Evolutionary conservation across 2,329 filamentous ascomycete species (phyloP).

Genomic region (Colletotrichum sp.): DNA sequence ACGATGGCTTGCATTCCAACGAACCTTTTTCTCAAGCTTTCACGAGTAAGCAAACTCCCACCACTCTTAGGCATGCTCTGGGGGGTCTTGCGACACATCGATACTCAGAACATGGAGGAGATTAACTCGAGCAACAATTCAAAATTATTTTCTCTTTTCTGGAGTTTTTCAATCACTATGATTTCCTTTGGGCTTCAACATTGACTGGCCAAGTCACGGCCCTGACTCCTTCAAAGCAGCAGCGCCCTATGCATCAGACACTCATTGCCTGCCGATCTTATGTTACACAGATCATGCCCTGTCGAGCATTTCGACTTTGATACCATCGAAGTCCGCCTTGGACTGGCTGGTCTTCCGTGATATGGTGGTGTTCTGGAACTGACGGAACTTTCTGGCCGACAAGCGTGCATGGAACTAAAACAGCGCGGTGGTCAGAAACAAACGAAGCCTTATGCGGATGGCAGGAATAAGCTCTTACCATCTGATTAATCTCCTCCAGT

Average conservation of each 20-base stretch:
- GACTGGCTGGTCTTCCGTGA: background rate
- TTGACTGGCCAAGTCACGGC: no score
- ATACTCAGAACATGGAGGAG: background rate
- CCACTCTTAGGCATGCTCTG: background rate
- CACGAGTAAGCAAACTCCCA: background rate
- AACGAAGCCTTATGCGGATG: fast-evolving
- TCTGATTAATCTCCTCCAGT: background rate
- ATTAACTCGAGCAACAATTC: background rate
- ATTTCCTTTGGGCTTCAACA: background rate
- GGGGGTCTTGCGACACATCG: background rate
- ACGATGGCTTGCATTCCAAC: background rate
- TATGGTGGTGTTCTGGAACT: background rate
- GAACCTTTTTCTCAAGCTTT: background rate
- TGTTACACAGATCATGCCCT: background rate
- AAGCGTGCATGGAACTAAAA: background rate
- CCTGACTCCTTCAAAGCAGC: no score
- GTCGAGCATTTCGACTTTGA: background rate
- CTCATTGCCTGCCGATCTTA: background rate
- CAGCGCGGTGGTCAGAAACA: fast-evolving
- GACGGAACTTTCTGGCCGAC: background rate
- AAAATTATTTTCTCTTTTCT: background rate
- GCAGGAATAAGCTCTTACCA: background rate
- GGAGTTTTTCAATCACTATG: background rate
- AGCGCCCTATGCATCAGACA: no score
- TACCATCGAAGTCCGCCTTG: background rate